Conservation (phyloP, 371 early-diverging fungal genomes). For the Mucor saturninus region DNA sequence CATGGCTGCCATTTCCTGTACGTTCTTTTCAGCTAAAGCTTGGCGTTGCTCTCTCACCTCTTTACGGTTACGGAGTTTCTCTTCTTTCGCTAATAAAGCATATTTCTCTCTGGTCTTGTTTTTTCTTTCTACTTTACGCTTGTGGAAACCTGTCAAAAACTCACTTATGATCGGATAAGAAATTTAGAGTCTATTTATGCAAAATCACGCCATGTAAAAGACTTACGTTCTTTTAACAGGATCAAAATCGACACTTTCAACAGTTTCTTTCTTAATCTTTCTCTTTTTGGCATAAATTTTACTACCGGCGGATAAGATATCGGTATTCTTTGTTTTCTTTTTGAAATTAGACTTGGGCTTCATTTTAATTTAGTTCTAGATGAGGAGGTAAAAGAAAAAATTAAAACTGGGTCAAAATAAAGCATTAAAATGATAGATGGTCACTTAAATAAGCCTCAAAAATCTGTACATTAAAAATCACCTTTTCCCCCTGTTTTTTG, state of each 20-base stretch:
- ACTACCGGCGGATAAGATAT: slow-evolving; percentile 68
- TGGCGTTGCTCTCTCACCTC: slow-evolving; percentile 52
- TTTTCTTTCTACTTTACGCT: slow-evolving; percentile 76
- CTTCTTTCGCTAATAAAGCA: slow-evolving; percentile 57
- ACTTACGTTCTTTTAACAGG: slow-evolving; percentile 63
- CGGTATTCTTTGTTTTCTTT: slow-evolving; percentile 55
- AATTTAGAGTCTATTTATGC: not conserved
- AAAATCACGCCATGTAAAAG: too few relatives aligned
- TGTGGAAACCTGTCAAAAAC: slow-evolving; percentile 83
- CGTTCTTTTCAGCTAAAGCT: slow-evolving; percentile 47
- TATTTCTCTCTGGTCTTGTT: slow-evolving; percentile 62
- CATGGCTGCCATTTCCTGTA: slow-evolving; percentile 53
- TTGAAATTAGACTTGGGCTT: slow-evolving; percentile 14
- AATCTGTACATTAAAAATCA: not conserved
- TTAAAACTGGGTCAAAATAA: not conserved
- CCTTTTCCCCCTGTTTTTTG: not conserved
- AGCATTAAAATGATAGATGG: not conserved
- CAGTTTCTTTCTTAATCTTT: slow-evolving; percentile 62
- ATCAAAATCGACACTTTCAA: slow-evolving; percentile 70
- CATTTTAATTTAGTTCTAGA: slow-evolving; percentile 4
- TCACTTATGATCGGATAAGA: slow-evolving; percentile 44
- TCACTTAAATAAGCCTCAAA: slow-evolving; percentile 4
- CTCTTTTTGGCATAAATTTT: slow-evolving; percentile 77
- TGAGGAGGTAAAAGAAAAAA: slow-evolving; percentile 4
- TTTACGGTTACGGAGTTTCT: slow-evolving; percentile 58